Base-by-base conservation (phyloP, 2,329 filamentous ascomycete genomes). In the Paecilomyces sp. region DNA sequence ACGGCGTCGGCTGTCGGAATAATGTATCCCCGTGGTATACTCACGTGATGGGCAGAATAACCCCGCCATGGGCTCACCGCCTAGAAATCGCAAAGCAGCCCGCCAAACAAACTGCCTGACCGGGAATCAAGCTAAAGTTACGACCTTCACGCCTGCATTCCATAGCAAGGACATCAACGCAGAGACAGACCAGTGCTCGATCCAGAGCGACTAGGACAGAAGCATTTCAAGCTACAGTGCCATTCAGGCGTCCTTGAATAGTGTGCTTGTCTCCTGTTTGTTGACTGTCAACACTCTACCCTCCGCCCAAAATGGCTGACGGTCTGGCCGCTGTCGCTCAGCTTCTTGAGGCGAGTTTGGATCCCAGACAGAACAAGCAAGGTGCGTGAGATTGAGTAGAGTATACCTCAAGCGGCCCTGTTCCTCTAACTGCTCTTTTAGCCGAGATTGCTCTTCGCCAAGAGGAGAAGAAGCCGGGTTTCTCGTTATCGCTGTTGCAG, bases 341-440 rank as follows among this genome's bases (percentile, higher is more conserved):
- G 82, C 84, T 97, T 75, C 87, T 99, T 64, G 85, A 95, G 77
- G 91, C 91, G 69, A 97, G 92, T 69, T 84, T 97, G 70, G 91
- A 97, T 77, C 91, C 91, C 18, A 81, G 84, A 64, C 87, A 93
- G 76, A 91, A 93, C 76, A 92, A 91, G 76, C 89, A 95, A 88
- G 93, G 93, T 93, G 80, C 65, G 79, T n/a, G n/a, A 18, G 18
- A 18, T 18, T 3, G 7, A 18, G 41, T 3, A 47, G 9, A 15
- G 18, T 47, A 9, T 8, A 15, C 18, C 1, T 47, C 8, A 18
- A 47, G 41, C n/a, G n/a, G 15, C 15, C 8, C 73, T 63, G 58
- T 56, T 33, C 33, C 7, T 18, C 57, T 57, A 52, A 60, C 59
- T 36, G 52, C 50, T 13, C 25, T 53, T 67, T 12, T 75, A 97